phyloP scores from a whole-genome alignment of 352 stramenopile species.

The Pythium aphanidermatum region DNA sequence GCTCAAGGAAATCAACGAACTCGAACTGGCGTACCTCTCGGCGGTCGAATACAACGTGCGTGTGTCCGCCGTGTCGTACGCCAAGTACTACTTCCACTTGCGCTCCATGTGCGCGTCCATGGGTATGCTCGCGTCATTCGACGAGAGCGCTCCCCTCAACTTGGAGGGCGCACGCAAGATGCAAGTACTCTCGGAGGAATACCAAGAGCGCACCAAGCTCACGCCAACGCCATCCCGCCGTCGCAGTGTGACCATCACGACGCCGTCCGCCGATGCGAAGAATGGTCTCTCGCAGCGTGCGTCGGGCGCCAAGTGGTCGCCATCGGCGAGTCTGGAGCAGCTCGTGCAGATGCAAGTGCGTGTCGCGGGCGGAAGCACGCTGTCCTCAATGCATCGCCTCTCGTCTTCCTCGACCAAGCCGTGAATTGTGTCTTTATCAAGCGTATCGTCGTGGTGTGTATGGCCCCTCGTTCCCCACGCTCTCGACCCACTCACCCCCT shows the following conservation, averaged over 20 bases:
- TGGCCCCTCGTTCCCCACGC: no score
- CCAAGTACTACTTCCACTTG: conserved; percentile 97
- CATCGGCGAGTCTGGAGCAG: conserved; percentile 69
- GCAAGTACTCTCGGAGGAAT: conserved; percentile 84
- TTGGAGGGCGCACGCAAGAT: conserved; percentile 81
- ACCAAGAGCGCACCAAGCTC: conserved; percentile 78
- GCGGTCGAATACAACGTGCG: conserved; percentile 89
- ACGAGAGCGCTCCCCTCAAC: conserved; percentile 73
- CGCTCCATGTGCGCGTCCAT: conserved; percentile 92
- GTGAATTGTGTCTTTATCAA: conserved; percentile 1
- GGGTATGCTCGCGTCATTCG: conserved; percentile 65
- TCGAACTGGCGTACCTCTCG: conserved; percentile 91
- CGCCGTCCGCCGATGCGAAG: conserved; percentile 31
- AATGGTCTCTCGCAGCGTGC: conserved; percentile 6
- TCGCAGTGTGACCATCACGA: conserved; percentile 74
- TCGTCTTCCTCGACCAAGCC: conserved; percentile 22
- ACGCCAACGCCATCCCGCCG: conserved; percentile 61
- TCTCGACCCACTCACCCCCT: no score
- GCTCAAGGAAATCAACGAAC: conserved; percentile 93
- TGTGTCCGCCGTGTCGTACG: conserved; percentile 81
- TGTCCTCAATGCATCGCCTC: conserved; percentile 51
- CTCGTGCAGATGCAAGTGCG: conserved; percentile 81
- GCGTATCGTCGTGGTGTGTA: no score
- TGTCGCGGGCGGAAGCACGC: conserved; percentile 38
- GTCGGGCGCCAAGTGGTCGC: conserved; percentile 41